Base-by-base conservation (phyloP, 208 protist species). In the Leishmania tarentolae region DNA sequence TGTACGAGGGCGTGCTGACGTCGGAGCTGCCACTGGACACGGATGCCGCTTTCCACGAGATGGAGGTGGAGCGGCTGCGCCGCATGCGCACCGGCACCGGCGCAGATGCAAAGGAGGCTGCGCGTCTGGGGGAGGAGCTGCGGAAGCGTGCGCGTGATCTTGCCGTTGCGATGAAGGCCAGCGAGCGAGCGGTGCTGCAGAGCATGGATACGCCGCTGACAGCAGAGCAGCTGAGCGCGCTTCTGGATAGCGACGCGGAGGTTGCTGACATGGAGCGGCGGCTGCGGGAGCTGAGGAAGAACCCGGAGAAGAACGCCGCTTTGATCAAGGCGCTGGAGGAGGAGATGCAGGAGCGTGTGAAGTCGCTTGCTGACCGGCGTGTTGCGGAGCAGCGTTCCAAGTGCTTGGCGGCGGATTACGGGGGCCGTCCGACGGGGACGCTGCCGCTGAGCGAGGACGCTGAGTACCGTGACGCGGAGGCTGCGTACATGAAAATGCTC, bases 1-100 rank as follows among this genome's bases (percentile, higher is more conserved):
- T 0, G 82, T 84, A 21, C n/a, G 80, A 89, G 82, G 91, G 88
- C 40, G 91, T 96, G 53, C 86, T 87, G 47, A 83, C 94, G n/a
- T 31, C 69, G 35, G 86, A 85, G 44, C 78, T 96, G 31, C 85
- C 88, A 52, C 89, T 96, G 8, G 85, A 94, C 79, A 78, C 72
- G 7, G 93, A 96, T 71, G 65, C 78, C 42, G 76, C 88, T 76
- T 96, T 96, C 77, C 81, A 79, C 42, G 63, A 81, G 21, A 83
- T 91, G 80, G 87, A 92, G 75, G 79, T 86, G n/a, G 81, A 90
- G 35, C 65, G 82, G 44, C 82, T 92, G 50, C 56, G 78, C 42
- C 84, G 90, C n/a, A 80, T 84, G 50, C 68, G 53, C 8, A 75
- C 78, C 11, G 79, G 78, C 66, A 79, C 72, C 9, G 50, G 73